phyloP scores from a whole-genome alignment of 768 basidiomycete species.

The Dendrothele bispora region DNA sequence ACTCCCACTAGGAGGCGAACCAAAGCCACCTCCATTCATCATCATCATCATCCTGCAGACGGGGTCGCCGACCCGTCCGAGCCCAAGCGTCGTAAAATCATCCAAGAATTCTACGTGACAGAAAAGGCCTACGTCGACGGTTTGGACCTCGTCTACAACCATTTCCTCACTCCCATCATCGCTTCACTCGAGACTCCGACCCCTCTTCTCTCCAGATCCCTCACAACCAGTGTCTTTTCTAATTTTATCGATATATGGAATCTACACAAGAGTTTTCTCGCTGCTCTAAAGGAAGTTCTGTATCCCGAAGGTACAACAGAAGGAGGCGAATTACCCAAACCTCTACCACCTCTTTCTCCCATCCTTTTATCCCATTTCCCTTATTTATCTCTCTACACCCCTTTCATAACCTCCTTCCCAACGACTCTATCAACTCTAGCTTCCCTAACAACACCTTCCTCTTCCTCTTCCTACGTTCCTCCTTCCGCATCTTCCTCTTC shows the following conservation, averaged over 20 bases:
- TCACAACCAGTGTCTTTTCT: constrained; percentile 76
- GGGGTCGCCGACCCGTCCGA: constrained; percentile 50
- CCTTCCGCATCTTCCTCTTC: constrained; percentile 1
- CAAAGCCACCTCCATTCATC: too few relatives aligned
- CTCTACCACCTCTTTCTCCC: constrained; percentile 45
- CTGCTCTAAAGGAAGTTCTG: constrained; percentile 51
- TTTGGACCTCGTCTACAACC: constrained; percentile 82
- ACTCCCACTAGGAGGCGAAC: too few relatives aligned
- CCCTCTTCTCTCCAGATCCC: constrained; percentile 67
- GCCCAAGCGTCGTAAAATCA: constrained; percentile 63
- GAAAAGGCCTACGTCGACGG: constrained; percentile 82
- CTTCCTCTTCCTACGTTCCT: too few relatives aligned
- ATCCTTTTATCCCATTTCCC: constrained; percentile 81
- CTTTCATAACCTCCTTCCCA: constrained; percentile 80
- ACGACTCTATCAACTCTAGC: constrained; percentile 59
- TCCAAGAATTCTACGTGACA: constrained; percentile 81
- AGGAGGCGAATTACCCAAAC: constrained; percentile 41
- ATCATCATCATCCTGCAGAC: too few relatives aligned
- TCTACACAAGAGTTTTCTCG: constrained; percentile 73
- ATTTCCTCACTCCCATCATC: constrained; percentile 82
- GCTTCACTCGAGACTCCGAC: constrained; percentile 60
- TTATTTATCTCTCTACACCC: constrained; percentile 84
- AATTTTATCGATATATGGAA: constrained; percentile 95
- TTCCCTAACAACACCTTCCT: constrained; percentile 47
- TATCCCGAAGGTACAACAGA: constrained; percentile 15